These are phyloP conservation scores for Didymella lethalis DNA, from an alignment of 2,329 filamentous ascomycete species.

Conservation along the genomic window DNA sequence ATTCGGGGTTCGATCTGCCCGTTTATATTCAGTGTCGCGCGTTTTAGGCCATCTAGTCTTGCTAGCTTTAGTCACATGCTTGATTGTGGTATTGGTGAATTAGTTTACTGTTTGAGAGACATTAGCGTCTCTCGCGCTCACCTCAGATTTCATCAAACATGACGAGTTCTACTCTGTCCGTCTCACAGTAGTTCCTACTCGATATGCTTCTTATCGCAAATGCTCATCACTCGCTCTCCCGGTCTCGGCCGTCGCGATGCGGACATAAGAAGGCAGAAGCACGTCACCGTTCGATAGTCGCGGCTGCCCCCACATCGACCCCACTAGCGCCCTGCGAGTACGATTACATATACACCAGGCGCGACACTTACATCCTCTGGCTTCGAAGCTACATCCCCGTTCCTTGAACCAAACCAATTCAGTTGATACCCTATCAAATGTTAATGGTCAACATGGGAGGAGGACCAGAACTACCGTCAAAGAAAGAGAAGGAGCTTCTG, in stretches of 20 bases:
- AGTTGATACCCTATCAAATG: background rate
- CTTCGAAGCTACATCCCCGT: background rate
- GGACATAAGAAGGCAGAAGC: conserved; percentile 16
- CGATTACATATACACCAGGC: conserved; percentile 4
- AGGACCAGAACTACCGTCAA: conserved; percentile 42
- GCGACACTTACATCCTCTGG: background rate
- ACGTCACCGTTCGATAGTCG: conserved; percentile 10
- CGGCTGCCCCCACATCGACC: conserved; percentile 5
- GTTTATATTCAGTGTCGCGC: too few relatives aligned
- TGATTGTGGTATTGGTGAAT: background rate
- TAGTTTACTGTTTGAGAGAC: background rate
- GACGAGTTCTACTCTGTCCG: background rate
- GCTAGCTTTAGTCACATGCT: too few relatives aligned
- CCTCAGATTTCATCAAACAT: background rate
- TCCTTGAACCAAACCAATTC: background rate
- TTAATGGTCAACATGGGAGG: conserved; percentile 56
- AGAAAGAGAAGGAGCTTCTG: conserved; percentile 43
- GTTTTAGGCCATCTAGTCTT: too few relatives aligned
- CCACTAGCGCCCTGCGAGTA: conserved; percentile 3
- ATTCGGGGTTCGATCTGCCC: too few relatives aligned
- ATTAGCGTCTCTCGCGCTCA: background rate
- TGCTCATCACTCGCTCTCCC: conserved; percentile 5
- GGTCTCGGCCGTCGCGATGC: conserved; percentile 12
- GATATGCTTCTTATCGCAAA: background rate
- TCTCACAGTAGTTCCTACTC: background rate